Evolutionary conservation across 176 grass and related monocot species (phyloP).

Genomic region (Themeda triandra): DNA sequence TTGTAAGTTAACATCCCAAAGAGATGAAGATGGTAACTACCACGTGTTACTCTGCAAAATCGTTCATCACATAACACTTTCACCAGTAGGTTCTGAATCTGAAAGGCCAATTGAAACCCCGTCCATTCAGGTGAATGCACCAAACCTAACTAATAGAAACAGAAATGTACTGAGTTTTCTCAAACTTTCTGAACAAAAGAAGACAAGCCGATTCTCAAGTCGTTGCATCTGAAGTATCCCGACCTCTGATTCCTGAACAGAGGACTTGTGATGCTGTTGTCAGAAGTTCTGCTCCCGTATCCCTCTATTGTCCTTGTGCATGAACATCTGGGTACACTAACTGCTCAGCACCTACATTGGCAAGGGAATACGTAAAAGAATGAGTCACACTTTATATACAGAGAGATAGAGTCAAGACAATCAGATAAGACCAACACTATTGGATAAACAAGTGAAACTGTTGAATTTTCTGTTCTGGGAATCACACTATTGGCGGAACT

Average conservation of each 20-base stretch:
- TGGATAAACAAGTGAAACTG: neutral
- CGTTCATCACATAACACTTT: neutral
- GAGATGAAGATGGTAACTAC: neutral
- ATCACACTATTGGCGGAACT: neutral
- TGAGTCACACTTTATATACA: neutral
- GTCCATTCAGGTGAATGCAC: neutral
- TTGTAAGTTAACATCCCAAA: neutral
- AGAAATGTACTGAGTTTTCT: neutral
- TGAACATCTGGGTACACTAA: neutral
- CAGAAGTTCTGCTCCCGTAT: neutral
- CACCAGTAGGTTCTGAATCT: neutral
- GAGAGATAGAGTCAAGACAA: neutral
- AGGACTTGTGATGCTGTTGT: neutral
- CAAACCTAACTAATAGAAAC: neutral
- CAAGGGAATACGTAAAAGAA: neutral
- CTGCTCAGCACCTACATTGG: neutral
- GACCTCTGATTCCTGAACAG: neutral
- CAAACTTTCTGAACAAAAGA: conserved; percentile 8
- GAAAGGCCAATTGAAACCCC: neutral
- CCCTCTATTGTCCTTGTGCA: neutral
- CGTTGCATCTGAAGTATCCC: neutral
- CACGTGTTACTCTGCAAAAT: neutral
- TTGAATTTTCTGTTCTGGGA: neutral
- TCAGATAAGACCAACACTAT: neutral
- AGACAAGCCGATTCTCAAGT: neutral